Conservation (phyloP, 2,329 filamentous ascomycete species). For the Davidsoniella virescens region DNA sequence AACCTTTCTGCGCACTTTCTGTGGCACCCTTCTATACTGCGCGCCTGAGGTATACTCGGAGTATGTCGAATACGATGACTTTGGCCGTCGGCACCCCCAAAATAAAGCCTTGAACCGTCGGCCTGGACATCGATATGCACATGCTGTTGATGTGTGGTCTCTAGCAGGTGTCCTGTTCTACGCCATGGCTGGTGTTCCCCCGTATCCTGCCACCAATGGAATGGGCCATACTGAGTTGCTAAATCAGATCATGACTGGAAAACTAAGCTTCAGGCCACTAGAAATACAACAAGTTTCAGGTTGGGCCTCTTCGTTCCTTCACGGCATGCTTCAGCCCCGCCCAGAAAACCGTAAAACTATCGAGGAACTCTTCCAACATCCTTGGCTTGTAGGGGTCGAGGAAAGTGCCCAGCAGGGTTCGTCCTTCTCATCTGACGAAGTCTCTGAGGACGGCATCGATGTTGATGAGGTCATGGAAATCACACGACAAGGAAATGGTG, state of each 20-base stretch:
- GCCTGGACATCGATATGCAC: constrained; percentile 57
- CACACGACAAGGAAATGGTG: neutral
- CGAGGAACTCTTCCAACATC: constrained; percentile 48
- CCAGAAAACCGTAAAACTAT: constrained; percentile 65
- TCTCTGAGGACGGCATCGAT: constrained; percentile 40
- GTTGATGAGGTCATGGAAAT: constrained; percentile 19
- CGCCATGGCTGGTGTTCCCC: constrained; percentile 60
- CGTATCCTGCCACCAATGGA: constrained; percentile 64
- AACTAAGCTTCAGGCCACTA: constrained; percentile 51
- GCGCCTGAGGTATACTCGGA: constrained; percentile 89
- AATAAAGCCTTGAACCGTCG: constrained; percentile 22
- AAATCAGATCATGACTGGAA: constrained; percentile 67
- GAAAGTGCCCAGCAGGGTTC: constrained; percentile 17
- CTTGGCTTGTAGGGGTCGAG: constrained; percentile 45
- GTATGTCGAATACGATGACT: constrained; percentile 50
- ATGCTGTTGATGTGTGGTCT: constrained; percentile 93
- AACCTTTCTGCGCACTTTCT: constrained; percentile 91
- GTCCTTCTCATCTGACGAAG: constrained; percentile 41
- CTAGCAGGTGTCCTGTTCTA: constrained; percentile 85
- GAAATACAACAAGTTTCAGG: constrained; percentile 41
- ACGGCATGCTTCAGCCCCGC: constrained; percentile 64
- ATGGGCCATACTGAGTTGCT: constrained; percentile 66
- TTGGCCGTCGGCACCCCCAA: constrained; percentile 44
- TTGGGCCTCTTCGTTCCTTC: constrained; percentile 56
- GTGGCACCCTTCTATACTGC: constrained; percentile 87